Evolutionary conservation across 192 early-diverging fungal species (phyloP).

Genomic region (Coemansia sp.): DNA sequence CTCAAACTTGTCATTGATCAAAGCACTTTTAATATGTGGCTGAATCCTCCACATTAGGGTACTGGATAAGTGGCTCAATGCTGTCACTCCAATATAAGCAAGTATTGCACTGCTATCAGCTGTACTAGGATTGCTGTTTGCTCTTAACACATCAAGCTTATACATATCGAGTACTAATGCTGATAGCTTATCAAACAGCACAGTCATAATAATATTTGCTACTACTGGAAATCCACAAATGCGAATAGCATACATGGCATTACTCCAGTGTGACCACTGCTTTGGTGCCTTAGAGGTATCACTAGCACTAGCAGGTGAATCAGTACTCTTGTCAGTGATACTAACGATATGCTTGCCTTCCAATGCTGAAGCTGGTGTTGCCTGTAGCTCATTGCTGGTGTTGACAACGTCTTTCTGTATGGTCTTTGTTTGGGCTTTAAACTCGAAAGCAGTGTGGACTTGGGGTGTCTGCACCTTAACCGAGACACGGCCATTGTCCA

Average conservation of each 20-base stretch:
- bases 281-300: neutral
- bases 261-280: slow-evolving; percentile 51
- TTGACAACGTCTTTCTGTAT: neutral
- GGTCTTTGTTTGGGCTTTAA: neutral
- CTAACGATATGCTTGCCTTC: neutral
- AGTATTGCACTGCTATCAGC: neutral
- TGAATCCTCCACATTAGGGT: neutral
- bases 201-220: neutral
- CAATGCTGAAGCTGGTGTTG: neutral
- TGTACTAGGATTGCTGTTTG: neutral
- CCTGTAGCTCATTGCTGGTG: neutral
- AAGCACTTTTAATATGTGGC: neutral
- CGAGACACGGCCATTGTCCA: slow-evolving; percentile 13
- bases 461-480: slow-evolving; percentile 53
- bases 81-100: neutral
- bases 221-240: neutral
- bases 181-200: neutral
- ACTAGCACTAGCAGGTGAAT: neutral
- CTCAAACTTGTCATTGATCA: neutral
- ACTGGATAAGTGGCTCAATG: neutral
- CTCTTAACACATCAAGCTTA: neutral
- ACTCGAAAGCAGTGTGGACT: neutral
- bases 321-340: neutral
- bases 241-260: slow-evolving; percentile 47
- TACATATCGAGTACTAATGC: neutral